Evolutionary conservation across 2,329 filamentous ascomycete species (phyloP), one percentile per base, ranked within the genome.

Genomic region (Fusarium oxysporum): DNA sequence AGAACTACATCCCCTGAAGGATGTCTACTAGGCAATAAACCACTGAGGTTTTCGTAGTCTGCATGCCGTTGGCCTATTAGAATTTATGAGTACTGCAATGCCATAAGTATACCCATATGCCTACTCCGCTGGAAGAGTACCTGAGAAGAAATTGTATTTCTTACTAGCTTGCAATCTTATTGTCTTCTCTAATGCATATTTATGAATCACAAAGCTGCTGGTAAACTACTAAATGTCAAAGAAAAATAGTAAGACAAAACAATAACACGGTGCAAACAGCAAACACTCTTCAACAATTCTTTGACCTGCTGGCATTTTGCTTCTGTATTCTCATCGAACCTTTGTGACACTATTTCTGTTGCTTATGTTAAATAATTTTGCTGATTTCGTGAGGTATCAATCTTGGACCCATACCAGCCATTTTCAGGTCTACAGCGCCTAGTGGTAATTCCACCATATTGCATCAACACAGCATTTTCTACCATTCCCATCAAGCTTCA

Each of bases 241-340:
- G n/a, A 41, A 56, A 28, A 25, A 59, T 41, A 9, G 23, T 8
- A n/a, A 33, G 25, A 50, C 17, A 70, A 70, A 45, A 32, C 23
- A 23, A 28, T 35, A 9, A 30, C 21, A 38, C 8, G 30, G 50
- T 70, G 48, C 50, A 50, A 48, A 28, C 30, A 37, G 10, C 66
- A 70, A 70, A 70, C 53, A 70, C 53, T 60, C 41, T 7, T 25
- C 47, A 17, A 55, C 23, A 33, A n/a, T 32, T 65, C n/a, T 44
- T 54, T 37, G 13, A 12, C 48, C 12, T 10, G 6, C 25, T 8
- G 8, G 3, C 10, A 11, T n/a, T 32, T 17, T 30, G 19, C n/a
- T 17, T 8, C 43, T 3, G 4, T 7, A 28, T 2, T 50, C 28
- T 13, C 17, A 2, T 21, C 17, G 3, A 13, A 41, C 6, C 8